Evolutionary conservation across 345 rosid genomes (phyloP).

Genomic region (Cardiospermum halicacabum): DNA sequence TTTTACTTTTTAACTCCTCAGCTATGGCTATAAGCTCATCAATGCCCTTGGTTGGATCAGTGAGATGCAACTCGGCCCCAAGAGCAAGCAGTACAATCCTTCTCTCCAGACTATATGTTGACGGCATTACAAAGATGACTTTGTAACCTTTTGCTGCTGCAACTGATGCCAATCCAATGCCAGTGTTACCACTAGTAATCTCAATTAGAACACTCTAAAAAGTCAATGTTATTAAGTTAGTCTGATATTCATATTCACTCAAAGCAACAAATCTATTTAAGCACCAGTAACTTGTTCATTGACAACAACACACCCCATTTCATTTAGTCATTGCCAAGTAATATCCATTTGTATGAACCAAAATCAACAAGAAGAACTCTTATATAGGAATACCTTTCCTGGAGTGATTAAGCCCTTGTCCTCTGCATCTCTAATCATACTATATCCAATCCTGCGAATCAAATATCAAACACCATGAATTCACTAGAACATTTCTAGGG

Average conservation of each 20-base stretch:
- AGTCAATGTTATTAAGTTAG: neutral
- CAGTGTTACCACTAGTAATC: slow-evolving; percentile 68
- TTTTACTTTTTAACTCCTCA: slow-evolving; percentile 47
- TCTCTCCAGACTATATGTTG: slow-evolving; percentile 51
- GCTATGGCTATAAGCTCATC: slow-evolving; percentile 36
- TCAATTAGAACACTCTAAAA: slow-evolving; percentile 51
- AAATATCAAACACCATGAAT: neutral
- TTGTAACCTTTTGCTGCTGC: slow-evolving; percentile 67
- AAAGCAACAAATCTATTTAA: neutral
- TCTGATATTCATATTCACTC: neutral
- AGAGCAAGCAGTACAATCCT: slow-evolving; percentile 55
- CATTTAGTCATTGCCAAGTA: neutral
- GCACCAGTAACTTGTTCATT: neutral
- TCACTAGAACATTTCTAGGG: neutral
- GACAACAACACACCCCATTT: neutral
- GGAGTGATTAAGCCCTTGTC: slow-evolving; percentile 57
- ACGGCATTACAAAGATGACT: slow-evolving; percentile 58
- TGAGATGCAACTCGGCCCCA: slow-evolving; percentile 62
- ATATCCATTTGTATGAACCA: neutral
- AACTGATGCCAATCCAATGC: slow-evolving; percentile 66
- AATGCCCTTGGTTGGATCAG: slow-evolving; percentile 44
- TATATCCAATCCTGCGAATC: slow-evolving; percentile 34
- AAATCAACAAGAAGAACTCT: neutral
- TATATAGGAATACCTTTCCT: slow-evolving; percentile 40
- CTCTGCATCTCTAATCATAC: slow-evolving; percentile 72